Percentiles rank a stretch among this genome's conserved stretches.
phyloP scores from a whole-genome alignment of 352 stramenopile species.

The Phytophthora hibernalis region DNA sequence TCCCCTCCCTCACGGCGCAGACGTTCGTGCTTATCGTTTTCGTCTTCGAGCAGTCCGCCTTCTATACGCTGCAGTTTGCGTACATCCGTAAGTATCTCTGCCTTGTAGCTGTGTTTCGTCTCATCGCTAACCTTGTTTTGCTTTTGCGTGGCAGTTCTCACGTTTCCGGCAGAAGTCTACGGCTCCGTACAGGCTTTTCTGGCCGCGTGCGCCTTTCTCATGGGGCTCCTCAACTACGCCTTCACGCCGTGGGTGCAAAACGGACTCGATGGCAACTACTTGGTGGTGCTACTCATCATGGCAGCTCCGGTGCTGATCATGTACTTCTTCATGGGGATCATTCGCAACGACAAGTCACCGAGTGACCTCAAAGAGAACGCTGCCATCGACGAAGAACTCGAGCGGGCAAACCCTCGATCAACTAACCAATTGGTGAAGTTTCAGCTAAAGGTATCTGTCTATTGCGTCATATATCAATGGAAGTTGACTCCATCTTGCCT shows the following conservation, averaged over 20 bases:
- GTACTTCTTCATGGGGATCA: slow-evolving; percentile 39
- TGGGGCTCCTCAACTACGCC: slow-evolving; percentile 46
- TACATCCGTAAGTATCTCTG: slow-evolving; percentile 36
- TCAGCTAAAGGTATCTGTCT: neutral
- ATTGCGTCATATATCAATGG: no score
- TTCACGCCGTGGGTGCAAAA: slow-evolving; percentile 48
- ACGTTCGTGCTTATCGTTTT: slow-evolving; percentile 44
- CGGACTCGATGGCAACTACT: slow-evolving; percentile 41
- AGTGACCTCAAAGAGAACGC: neutral
- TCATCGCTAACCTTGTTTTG: slow-evolving; percentile 9
- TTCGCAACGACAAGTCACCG: slow-evolving; percentile 19
- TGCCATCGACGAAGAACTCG: slow-evolving; percentile 8
- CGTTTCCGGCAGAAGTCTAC: slow-evolving; percentile 46
- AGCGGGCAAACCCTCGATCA: slow-evolving; percentile 23
- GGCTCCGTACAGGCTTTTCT: slow-evolving; percentile 47
- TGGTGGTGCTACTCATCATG: slow-evolving; percentile 44
- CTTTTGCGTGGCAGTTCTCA: slow-evolving; percentile 30
- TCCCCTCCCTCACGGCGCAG: slow-evolving; percentile 42
- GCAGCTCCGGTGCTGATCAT: slow-evolving; percentile 35
- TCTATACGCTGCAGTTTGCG: slow-evolving; percentile 55
- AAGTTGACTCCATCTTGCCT: no score
- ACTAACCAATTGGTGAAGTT: neutral
- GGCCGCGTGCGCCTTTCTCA: slow-evolving; percentile 39
- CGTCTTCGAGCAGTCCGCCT: slow-evolving; percentile 43
- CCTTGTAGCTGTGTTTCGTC: neutral